Conservation (phyloP, 306 rosid genomes). For the Cicer arietinum region DNA sequence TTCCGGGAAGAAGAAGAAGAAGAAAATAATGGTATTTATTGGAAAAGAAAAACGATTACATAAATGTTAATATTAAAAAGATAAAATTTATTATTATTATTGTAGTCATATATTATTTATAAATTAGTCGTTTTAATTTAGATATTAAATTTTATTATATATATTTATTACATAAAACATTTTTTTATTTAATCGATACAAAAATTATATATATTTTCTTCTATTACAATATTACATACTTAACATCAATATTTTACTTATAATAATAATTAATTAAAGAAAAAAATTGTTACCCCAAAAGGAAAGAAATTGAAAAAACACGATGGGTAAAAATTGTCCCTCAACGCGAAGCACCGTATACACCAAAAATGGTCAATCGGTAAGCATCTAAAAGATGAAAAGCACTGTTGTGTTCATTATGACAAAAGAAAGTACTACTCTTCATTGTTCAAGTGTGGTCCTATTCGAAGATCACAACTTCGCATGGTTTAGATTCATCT, state of each 20-base stretch:
- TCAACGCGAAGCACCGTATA: constrained; percentile 37
- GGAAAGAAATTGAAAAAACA: not conserved
- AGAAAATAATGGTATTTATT: not conserved
- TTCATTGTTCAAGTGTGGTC: constrained; percentile 36
- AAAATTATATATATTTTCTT: no score
- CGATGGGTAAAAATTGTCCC: constrained; percentile 35
- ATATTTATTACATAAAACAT: no score
- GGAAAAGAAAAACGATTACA: not conserved
- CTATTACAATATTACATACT: no score
- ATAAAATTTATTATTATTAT: no score
- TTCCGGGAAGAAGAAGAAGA: not conserved
- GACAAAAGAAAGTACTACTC: no score
- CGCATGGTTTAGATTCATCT: no score
- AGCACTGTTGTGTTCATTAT: constrained; percentile 12
- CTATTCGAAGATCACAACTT: constrained; percentile 6
- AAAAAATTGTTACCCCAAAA: not conserved
- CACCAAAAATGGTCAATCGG: constrained; percentile 25
- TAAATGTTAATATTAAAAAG: no score
- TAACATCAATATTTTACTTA: no score
- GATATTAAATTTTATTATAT: no score
- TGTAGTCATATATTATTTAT: no score
- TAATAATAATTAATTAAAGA: not conserved
- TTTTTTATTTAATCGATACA: no score
- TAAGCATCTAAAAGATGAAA: constrained; percentile 41
- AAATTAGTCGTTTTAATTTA: no score